Evolutionary conservation across 1,284 basidiomycete species (phyloP), one percentile per base, ranked within the genome.

Genomic region (Agroathelia rolfsii): DNA sequence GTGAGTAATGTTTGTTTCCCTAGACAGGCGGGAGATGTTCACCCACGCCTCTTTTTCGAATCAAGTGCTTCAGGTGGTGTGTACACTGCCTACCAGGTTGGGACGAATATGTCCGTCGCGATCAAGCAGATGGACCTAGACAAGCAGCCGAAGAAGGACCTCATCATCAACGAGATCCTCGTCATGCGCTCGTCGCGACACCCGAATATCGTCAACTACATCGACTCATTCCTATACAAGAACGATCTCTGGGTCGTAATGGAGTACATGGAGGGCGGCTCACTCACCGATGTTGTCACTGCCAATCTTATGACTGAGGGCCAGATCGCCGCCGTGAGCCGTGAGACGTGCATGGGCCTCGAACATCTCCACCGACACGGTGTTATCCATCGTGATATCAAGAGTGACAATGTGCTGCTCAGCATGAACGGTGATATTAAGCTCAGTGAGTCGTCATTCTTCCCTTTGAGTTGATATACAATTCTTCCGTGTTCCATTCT

Each of bases 71-170:
- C 90, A 11, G 95, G 95, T 30, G 94, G 93, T 39, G 94, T 99
- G 2, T 99, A 95, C 59, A 96, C 94, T 4, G 93, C 94, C 10
- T 95, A 96, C 51, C 92, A 96, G 60, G 82, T 93, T 38, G 92
- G 90, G 28, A 88, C 86, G 17, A 94, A 94, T 55, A 50, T 87
- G 28, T 86, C 81, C 4, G 95, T 99, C 18, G 95, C 95, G 18
- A 98, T 99, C 72, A 99, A 98, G 61, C 94, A 98, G 61, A 98
- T 98, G 95, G 94, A 98, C 64, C 71, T 99, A 20, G 92, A 96
- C 59, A 96, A 97, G 63, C 95, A 98, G 55, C 95, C 94, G 21
- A 98, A 98, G 71, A 96, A 96, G 61, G 94, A 98, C 53, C 71
- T 98, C 32, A 98, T 99, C 64, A 97, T 99, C 65, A 99, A 99